Conservation (phyloP, 2,329 filamentous ascomycete species). For the Fusarium guadeloupense region DNA sequence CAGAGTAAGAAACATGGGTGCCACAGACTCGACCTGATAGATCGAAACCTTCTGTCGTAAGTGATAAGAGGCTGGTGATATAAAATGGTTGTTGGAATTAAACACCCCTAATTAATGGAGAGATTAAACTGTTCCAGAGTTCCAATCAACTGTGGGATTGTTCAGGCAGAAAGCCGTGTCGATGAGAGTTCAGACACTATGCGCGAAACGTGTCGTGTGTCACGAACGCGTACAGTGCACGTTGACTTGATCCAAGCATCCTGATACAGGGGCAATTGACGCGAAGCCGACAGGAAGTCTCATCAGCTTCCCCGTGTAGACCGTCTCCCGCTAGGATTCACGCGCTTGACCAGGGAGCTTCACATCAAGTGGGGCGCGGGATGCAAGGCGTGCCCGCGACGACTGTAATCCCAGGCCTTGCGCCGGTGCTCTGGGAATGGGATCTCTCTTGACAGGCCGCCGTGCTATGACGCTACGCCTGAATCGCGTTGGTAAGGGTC, state of each 20-base stretch:
- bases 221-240: conserved; percentile 43
- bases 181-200: conserved; percentile 5
- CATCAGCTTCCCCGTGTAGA: conserved; percentile 34
- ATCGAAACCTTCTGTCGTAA: conserved; percentile 15
- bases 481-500: conserved; percentile 36
- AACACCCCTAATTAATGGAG: conserved; percentile 32
- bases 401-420: conserved; percentile 30
- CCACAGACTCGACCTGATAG: conserved; percentile 35
- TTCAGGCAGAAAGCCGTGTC: conserved; percentile 40
- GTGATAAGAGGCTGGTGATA: conserved; percentile 22
- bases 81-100: conserved; percentile 44
- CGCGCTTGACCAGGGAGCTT: conserved; percentile 38
- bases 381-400: conserved; percentile 38
- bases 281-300: conserved; percentile 31
- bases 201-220: not conserved
- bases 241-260: not conserved
- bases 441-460: conserved; percentile 44
- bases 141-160: no score
- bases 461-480: conserved; percentile 40
- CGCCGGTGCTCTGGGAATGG: conserved; percentile 46
- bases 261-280: conserved; percentile 22
- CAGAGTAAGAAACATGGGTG: conserved; percentile 37
- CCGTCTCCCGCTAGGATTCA: conserved; percentile 26
- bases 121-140: conserved; percentile 43
- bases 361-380: conserved; percentile 38